These are phyloP conservation scores for Auriscalpium vulgare DNA, from an alignment of 768 basidiomycete species.

Conservation along the genomic window DNA sequence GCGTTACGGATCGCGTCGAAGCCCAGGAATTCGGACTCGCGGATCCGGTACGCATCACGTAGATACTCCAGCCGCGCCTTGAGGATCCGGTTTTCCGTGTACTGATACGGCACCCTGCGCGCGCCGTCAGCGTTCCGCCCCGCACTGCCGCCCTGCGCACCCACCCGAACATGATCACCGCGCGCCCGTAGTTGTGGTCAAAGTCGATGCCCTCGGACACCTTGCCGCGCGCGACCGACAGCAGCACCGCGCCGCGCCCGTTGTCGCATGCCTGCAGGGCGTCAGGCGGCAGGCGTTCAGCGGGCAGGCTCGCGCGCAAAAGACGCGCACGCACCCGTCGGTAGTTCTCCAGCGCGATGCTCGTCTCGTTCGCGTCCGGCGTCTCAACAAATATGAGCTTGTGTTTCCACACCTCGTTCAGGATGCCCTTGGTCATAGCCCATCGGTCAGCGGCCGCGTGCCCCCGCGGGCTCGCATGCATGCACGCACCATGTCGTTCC, in stretches of 20 bases:
- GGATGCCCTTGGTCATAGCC: slow-evolving; percentile 62
- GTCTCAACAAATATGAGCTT: slow-evolving; percentile 99
- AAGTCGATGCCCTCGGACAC: slow-evolving; percentile 99
- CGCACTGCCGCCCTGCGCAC: slow-evolving; percentile 16
- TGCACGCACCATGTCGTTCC: slow-evolving; percentile 94
- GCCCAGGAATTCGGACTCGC: slow-evolving; percentile 96
- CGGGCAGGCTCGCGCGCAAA: neutral
- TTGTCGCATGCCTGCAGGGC: slow-evolving; percentile 86
- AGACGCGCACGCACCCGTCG: slow-evolving; percentile 52
- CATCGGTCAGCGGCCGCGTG: slow-evolving; percentile 2
- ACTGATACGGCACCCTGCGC: slow-evolving; percentile 86
- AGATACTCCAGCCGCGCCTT: slow-evolving; percentile 97
- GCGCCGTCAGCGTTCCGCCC: neutral
- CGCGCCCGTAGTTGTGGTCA: slow-evolving; percentile 98
- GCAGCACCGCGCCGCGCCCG: slow-evolving; percentile 89
- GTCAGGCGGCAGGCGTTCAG: neutral
- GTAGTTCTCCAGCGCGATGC: slow-evolving; percentile 96
- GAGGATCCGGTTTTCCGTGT: slow-evolving; percentile 95
- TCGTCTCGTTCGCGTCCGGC: slow-evolving; percentile 97
- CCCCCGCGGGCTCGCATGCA: slow-evolving; percentile 7
- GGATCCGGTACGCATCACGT: slow-evolving; percentile 95
- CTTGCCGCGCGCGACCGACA: slow-evolving; percentile 97
- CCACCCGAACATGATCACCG: slow-evolving; percentile 99
- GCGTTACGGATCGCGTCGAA: slow-evolving; percentile 99
- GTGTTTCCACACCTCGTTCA: slow-evolving; percentile 99